Evolutionary conservation across 306 rosid species (phyloP), one percentile per base, ranked within the genome.

Genomic region (Dalbergia cultrata): DNA sequence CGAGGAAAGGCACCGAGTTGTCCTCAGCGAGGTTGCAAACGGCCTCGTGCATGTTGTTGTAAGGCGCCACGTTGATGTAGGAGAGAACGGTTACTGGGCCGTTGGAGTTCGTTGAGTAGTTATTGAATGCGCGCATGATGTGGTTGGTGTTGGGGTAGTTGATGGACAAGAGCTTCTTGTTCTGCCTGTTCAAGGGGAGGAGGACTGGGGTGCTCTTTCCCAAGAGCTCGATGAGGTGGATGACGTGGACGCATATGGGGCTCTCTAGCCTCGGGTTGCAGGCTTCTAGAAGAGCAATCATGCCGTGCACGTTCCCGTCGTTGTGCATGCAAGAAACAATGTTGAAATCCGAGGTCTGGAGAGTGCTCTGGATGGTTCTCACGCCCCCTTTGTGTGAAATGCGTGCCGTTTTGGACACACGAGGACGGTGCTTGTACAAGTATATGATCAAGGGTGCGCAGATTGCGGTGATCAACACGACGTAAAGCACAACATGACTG

Each of bases 101-200:
- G 4, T 39, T 68, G 0, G 91, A 68, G 54, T 84, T 86, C 4
- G 37, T 3, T 0, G 92, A 69, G 79, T 87, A 92, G 44, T 92
- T 89, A 39, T 53, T 66, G 0, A 89, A 90, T 4, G 93, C 93
- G 0, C 76, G 82, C 63, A 90, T 21, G 49, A 92, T 85, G 41
- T 81, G 89, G 3, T 68, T 66, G 6, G 86, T 66, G 22, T 35
- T 68, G 1, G 76, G 83, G 60, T 86, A 81, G 39, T 67, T 75
- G 2, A 22, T 9, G 1, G 64, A 81, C 9, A 64, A 6, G 0
- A 63, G 19, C 60, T 75, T 75, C 17, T 49, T 83, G 2, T 41
- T 77, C 0, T 14, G 16, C 34, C 45, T 76, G 22, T 75, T 67
- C 67, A 80, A 59, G 3, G 92, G 90, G 4, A 85, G 75, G 3